Percentiles rank a stretch among this genome's conserved stretches.
phyloP scores from a whole-genome alignment of 345 rosid species.

The Acer saccharum region DNA sequence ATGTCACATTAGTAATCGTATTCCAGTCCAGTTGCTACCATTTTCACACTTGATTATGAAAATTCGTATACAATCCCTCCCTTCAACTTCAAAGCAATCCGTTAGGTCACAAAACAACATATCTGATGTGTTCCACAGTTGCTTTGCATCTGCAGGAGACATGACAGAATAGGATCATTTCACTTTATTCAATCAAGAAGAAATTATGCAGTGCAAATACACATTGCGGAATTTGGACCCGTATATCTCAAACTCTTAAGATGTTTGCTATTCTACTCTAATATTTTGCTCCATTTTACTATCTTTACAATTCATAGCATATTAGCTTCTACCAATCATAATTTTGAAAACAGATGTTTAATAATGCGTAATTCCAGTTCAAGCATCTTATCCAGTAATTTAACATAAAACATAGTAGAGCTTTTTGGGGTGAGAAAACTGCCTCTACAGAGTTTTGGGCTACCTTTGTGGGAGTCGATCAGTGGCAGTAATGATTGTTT shows the following conservation, averaged over 20 bases:
- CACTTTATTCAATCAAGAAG: not conserved
- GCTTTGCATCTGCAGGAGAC: constrained; percentile 24
- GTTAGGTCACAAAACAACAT: not conserved
- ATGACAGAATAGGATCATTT: constrained; percentile 1
- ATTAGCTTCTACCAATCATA: not conserved
- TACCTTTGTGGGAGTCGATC: constrained; percentile 23
- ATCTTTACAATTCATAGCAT: not conserved
- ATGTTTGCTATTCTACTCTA: not conserved
- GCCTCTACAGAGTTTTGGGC: not conserved
- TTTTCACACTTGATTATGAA: not conserved
- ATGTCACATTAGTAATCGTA: constrained; percentile 2
- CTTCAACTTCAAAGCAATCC: constrained; percentile 10
- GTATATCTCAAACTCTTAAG: not conserved
- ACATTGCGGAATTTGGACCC: not conserved
- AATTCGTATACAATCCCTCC: constrained; percentile 8
- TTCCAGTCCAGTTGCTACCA: not conserved
- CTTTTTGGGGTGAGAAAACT: not conserved
- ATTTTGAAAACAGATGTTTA: not conserved
- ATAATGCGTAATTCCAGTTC: not conserved
- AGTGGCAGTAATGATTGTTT: not conserved
- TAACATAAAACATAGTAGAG: not conserved
- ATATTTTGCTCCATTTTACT: not conserved
- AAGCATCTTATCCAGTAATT: not conserved
- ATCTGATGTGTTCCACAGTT: not conserved
- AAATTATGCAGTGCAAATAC: not conserved